Conservation (phyloP, 108 stramenopile species). For the Pseudonitzschia multiseries region DNA sequence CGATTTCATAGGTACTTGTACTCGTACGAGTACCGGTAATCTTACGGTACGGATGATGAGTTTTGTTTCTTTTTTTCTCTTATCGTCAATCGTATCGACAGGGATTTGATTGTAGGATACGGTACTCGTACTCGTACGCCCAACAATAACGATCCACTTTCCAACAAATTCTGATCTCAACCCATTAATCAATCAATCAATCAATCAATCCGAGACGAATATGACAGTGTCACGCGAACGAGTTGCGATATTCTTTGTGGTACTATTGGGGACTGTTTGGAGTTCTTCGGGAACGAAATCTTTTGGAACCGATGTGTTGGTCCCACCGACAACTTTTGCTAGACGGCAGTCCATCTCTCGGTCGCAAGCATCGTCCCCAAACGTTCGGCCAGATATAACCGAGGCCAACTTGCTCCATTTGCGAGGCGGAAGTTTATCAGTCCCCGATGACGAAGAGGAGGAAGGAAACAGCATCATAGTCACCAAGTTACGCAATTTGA, state of each 20-base stretch:
- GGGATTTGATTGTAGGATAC: neutral
- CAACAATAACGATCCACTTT: no score
- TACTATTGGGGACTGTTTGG: constrained; percentile 1
- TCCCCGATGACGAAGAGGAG: constrained; percentile 25
- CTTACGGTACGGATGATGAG: no score
- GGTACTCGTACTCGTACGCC: neutral
- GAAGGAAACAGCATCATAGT: constrained; percentile 12
- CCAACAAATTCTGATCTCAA: no score
- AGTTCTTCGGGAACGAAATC: neutral
- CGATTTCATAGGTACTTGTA: neutral
- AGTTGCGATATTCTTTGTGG: neutral
- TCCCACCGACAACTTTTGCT: neutral
- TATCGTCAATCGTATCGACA: neutral
- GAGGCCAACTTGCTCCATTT: neutral
- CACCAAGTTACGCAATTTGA: constrained; percentile 37
- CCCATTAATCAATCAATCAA: neutral
- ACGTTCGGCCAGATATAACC: neutral
- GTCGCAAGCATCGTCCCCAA: neutral
- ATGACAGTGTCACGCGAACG: neutral
- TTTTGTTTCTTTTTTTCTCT: neutral
- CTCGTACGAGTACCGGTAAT: no score
- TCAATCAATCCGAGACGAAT: neutral
- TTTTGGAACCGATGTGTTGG: neutral
- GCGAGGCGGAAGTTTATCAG: constrained; percentile 28
- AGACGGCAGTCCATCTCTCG: neutral